Evolutionary conservation across 164 flowering plant genomes (phyloP), one percentile per base, ranked within the genome.

Genomic region (Vitis cinerea): DNA sequence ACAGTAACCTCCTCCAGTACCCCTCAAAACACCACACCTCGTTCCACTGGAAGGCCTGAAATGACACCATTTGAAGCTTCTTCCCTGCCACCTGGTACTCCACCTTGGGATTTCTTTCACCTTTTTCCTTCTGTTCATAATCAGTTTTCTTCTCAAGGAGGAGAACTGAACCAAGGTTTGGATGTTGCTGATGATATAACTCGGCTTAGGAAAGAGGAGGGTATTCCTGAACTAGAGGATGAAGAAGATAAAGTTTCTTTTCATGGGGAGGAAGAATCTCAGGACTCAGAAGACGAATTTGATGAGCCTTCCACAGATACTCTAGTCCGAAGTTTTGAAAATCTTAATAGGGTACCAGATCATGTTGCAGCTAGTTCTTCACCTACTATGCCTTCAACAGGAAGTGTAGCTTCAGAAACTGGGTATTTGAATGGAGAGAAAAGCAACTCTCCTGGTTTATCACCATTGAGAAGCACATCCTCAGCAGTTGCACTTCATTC

Each of bases 81-180:
- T 63, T 70, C 87, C 15, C 16, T 68, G 14, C 79, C 83, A 2
- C 67, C 82, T 47, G 86, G 64, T 68, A 78, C 79, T 67, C 79
- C 89, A 62, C 92, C 87, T 19, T 95, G 98, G 98, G 99, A 95
- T 81, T 95, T 71, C 75, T 95, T 93, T 76, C 91, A 82, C 65
- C 83, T 82, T 54, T 78, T 71, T 70, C 84, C 78, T 80, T 84
- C 93, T 1, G 71, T 76, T 68, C 90, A 90, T 61, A 73, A 80
- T 47, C 90, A 86, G 52, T 80, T 85, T 75, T 83, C 95, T 67
- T 78, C 78, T 71, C 88, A 79, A 67, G 84, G 74, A 14, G 75
- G 69, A 65, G 85, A 50, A 17, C n/a, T 67, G 64, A 71, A 65
- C 66, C 77, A 77, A 67, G 83, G 67, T 7, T 70, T 73, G 29